A percentile compares a stretch with the other conserved stretches of the same genome.
Evolutionary conservation across 2,329 filamentous ascomycete genomes (phyloP).

Genomic region (Calonectria naviculata): DNA sequence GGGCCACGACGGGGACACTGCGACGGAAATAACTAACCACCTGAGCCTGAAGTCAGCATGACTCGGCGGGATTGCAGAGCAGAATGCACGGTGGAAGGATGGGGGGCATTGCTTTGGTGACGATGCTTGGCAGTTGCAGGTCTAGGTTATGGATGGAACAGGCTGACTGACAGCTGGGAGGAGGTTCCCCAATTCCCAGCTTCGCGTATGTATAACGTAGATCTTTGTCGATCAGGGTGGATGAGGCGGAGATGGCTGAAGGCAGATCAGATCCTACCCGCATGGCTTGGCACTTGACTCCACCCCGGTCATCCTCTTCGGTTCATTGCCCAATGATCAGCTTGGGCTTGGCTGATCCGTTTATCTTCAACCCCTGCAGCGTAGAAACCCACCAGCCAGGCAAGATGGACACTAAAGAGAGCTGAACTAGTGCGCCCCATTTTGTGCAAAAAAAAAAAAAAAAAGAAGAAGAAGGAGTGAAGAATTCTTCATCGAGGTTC

Average conservation of each 20-base stretch:
- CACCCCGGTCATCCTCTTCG: background rate
- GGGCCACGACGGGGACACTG: background rate
- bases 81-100: no score
- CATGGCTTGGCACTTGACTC: background rate
- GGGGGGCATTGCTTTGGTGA: no score
- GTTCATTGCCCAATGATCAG: no score
- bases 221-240: background rate
- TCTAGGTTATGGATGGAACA: no score
- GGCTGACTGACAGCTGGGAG: background rate
- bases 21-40: background rate
- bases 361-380: no score
- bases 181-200: background rate
- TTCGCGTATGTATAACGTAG: background rate
- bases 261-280: slow-evolving; percentile 2
- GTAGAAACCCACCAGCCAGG: background rate
- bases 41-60: background rate
- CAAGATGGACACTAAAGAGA: background rate
- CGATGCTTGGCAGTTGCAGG: no score
- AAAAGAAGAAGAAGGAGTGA: background rate
- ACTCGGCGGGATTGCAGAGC: background rate
- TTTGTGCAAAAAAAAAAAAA: background rate
- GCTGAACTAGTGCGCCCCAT: background rate
- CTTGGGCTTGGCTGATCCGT: no score
- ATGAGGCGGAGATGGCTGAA: background rate
- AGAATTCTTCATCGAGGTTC: background rate